phyloP scores from a whole-genome alignment of 257 asterid species.

The Penstemon davidsonii region DNA sequence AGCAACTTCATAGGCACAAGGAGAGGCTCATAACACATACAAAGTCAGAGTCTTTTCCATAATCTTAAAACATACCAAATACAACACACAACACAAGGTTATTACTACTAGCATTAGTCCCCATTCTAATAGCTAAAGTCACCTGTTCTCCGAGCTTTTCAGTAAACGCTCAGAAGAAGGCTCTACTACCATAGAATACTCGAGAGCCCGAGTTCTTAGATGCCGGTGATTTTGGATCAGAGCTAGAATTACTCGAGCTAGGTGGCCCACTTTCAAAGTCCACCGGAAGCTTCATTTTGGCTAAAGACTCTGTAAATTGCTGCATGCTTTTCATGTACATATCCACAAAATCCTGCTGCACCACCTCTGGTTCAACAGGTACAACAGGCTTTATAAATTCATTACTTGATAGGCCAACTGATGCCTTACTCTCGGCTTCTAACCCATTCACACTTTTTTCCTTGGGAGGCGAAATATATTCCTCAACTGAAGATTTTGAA shows the following conservation, averaged over 20 bases:
- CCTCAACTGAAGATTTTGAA: slow-evolving; percentile 44
- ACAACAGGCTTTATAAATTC: slow-evolving; percentile 53
- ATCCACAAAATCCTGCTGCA: slow-evolving; percentile 93
- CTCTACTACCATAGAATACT: slow-evolving; percentile 94
- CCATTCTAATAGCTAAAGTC: slow-evolving; percentile 55
- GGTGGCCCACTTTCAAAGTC: slow-evolving; percentile 71
- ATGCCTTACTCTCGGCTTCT: slow-evolving; percentile 44
- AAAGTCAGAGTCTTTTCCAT: slow-evolving; percentile 35
- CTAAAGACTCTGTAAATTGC: slow-evolving; percentile 87
- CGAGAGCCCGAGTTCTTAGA: slow-evolving; percentile 77
- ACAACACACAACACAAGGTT: slow-evolving; percentile 36
- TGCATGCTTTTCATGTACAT: slow-evolving; percentile 99
- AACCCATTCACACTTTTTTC: slow-evolving; percentile 37
- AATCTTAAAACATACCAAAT: background rate
- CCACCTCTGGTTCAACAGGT: slow-evolving; percentile 65
- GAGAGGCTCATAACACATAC: slow-evolving; percentile 29
- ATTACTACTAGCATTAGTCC: slow-evolving; percentile 45
- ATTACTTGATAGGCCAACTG: slow-evolving; percentile 32
- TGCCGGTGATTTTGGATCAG: slow-evolving; percentile 69
- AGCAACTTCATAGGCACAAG: slow-evolving; percentile 33
- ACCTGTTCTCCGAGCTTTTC: slow-evolving; percentile 34
- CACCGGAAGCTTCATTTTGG: slow-evolving; percentile 94
- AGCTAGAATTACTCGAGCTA: slow-evolving; percentile 72
- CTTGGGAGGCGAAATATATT: slow-evolving; percentile 42
- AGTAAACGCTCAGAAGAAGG: slow-evolving; percentile 74